Evolutionary conservation across 148 eudicot species (phyloP).

Genomic region (Camellia sinensis): DNA sequence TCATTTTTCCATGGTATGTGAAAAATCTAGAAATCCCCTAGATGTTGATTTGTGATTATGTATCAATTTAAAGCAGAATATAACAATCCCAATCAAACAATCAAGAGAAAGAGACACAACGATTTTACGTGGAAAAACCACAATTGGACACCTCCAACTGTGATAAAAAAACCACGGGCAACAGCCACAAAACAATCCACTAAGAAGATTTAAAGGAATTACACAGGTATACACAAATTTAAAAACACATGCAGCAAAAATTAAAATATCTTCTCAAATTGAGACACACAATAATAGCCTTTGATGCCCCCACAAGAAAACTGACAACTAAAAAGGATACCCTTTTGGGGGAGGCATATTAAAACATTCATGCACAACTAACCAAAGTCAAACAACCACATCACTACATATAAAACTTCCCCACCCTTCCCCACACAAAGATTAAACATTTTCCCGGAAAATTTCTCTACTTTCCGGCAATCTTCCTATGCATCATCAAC

Average conservation of each 20-base stretch:
- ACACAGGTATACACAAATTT: too few species aligned
- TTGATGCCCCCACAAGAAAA: neutral
- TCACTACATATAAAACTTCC: neutral
- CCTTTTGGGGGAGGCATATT: slow-evolving; percentile 9
- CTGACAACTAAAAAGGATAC: neutral
- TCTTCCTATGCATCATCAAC: slow-evolving; percentile 14
- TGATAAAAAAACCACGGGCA: too few species aligned
- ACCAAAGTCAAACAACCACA: neutral
- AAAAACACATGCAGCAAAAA: neutral
- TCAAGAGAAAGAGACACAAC: too few species aligned
- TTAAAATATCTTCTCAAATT: neutral
- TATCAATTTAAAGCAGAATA: too few species aligned
- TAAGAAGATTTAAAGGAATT: too few species aligned
- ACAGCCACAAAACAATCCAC: too few species aligned
- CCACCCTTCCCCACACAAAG: neutral
- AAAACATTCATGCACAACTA: neutral
- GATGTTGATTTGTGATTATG: too few species aligned
- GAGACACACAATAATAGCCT: neutral
- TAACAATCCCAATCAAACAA: too few species aligned
- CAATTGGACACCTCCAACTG: too few species aligned
- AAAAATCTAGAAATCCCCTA: too few species aligned
- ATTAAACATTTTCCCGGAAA: neutral
- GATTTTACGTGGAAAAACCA: too few species aligned
- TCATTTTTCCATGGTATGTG: too few species aligned
- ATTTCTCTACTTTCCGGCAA: neutral